Percentiles rank a stretch among this genome's conserved stretches.
Evolutionary conservation across 2,329 filamentous ascomycete species (phyloP).

Genomic region (Diaporthe velutina): DNA sequence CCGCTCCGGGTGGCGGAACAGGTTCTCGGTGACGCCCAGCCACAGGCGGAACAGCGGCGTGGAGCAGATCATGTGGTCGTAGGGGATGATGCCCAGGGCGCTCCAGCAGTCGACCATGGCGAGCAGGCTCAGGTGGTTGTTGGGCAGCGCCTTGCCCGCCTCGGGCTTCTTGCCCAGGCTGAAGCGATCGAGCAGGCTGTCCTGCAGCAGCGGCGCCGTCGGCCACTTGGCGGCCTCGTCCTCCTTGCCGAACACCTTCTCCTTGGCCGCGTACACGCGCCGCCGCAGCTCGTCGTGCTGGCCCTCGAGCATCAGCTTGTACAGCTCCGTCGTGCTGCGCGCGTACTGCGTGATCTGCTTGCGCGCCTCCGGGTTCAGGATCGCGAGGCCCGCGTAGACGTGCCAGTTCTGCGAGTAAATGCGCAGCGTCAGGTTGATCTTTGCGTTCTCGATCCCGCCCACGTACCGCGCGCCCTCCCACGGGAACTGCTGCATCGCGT

Average conservation of each 20-base stretch:
- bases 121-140: constrained; percentile 93
- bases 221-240: constrained; percentile 64
- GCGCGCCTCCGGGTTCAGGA: constrained; percentile 93
- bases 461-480: constrained; percentile 98
- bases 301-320: constrained; percentile 95
- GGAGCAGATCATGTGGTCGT: constrained; percentile 99
- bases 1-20: constrained; percentile 86
- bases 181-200: constrained; percentile 89
- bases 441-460: constrained; percentile 98
- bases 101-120: constrained; percentile 99
- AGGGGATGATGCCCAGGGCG: constrained; percentile 91
- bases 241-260: constrained; percentile 82
- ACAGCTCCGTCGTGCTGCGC: constrained; percentile 90
- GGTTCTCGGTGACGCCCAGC: constrained; percentile 95
- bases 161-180: constrained; percentile 77
- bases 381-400: constrained; percentile 96
- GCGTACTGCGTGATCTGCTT: constrained; percentile 96
- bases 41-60: constrained; percentile 97
- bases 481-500: constrained; percentile 93
- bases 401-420: constrained; percentile 99
- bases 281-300: constrained; percentile 79
- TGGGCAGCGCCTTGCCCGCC: constrained; percentile 69
- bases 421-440: constrained; percentile 97
- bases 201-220: constrained; percentile 79
- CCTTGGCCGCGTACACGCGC: constrained; percentile 74